Percentiles rank a stretch among this genome's conserved stretches.
phyloP scores from a whole-genome alignment of 192 early-diverging fungal species.

The Rhizoclosmatium sp. region DNA sequence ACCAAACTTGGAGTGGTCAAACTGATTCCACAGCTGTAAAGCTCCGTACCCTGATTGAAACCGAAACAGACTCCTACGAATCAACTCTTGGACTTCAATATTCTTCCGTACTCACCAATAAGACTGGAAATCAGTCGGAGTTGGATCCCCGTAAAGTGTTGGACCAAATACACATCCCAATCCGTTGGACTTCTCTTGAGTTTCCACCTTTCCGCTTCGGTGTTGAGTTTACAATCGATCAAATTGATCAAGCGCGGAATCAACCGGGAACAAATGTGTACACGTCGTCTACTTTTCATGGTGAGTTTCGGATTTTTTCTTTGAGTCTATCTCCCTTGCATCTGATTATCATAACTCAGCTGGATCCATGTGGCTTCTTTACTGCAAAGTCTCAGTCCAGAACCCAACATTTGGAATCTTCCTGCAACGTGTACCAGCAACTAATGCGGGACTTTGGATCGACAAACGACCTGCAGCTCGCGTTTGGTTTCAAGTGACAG shows the following conservation, averaged over 20 bases:
- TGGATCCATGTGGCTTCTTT: conserved; percentile 53
- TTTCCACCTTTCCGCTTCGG: conserved; percentile 27
- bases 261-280: conserved; percentile 38
- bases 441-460: conserved; percentile 28
- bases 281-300: conserved; percentile 32
- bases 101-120: no score
- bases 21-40: no score
- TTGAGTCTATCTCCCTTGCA: background rate
- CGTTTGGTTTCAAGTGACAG: conserved; percentile 49
- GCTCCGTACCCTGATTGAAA: no score
- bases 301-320: conserved; percentile 6
- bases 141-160: no score
- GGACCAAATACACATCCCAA: background rate
- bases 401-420: conserved; percentile 49
- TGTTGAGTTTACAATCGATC: background rate
- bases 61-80: no score
- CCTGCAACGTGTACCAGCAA: conserved; percentile 40
- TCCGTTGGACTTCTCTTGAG: background rate
- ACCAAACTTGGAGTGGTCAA: no score
- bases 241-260: background rate
- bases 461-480: conserved; percentile 37
- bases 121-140: no score
- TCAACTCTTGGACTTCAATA: no score
- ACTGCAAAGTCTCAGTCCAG: conserved; percentile 40
- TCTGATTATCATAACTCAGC: conserved; percentile 9